Percentiles rank a stretch among this genome's conserved stretches.
Evolutionary conservation across 345 rosid genomes (phyloP).

Genomic region (Pistacia atlantica): DNA sequence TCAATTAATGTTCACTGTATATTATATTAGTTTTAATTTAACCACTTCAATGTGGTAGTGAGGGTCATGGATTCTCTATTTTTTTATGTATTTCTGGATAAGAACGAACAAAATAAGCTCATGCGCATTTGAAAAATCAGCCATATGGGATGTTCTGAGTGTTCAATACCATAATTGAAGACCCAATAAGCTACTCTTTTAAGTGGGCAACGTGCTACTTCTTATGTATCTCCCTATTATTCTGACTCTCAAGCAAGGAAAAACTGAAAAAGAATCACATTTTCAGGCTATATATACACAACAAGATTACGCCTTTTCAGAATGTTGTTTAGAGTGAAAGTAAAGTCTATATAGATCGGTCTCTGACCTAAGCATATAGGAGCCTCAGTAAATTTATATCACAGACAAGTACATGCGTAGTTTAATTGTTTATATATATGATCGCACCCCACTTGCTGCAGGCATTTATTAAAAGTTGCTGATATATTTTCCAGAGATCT

Average conservation of each 20-base stretch:
- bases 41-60: neutral
- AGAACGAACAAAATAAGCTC: neutral
- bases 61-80: neutral
- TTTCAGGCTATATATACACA: neutral
- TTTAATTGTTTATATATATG: neutral
- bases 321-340: constrained; percentile 1
- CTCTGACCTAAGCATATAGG: neutral
- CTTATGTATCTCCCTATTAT: neutral
- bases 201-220: constrained; percentile 4
- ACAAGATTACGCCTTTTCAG: constrained; percentile 2
- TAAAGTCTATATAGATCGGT: neutral
- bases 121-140: neutral
- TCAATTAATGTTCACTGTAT: neutral
- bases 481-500: too few relatives aligned
- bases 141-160: neutral
- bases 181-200: neutral
- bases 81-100: neutral
- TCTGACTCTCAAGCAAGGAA: constrained; percentile 8
- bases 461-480: too few relatives aligned
- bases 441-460: neutral
- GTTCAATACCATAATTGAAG: neutral
- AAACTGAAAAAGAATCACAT: neutral
- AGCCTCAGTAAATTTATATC: neutral
- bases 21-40: neutral
- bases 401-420: neutral